phyloP scores from a whole-genome alignment of 768 basidiomycete genomes.

The Boletus pseudopeckii region DNA sequence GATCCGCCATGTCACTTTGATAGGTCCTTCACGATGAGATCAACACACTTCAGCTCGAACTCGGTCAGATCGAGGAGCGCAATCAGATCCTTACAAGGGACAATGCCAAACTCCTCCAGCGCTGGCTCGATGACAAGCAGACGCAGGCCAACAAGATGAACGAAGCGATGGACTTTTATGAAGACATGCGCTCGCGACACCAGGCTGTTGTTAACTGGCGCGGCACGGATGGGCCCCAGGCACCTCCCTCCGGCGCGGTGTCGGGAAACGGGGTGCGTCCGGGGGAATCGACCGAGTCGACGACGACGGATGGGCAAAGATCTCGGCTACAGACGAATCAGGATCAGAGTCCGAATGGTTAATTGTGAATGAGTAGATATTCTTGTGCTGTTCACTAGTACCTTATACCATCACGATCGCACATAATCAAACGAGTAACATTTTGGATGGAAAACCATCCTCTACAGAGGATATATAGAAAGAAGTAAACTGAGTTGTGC shows the following conservation, averaged over 20 bases:
- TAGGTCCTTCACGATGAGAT: conserved; percentile 96
- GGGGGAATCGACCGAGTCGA: conserved; percentile 35
- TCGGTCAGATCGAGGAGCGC: conserved; percentile 83
- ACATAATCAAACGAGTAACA: conserved; percentile 18
- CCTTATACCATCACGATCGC: conserved; percentile 11
- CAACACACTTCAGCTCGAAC: conserved; percentile 85
- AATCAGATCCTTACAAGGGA: conserved; percentile 86
- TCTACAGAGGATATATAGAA: conserved; percentile 32
- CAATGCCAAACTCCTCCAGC: conserved; percentile 91
- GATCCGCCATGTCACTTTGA: conserved; percentile 5
- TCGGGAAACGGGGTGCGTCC: conserved; percentile 45
- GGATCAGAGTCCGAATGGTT: conserved; percentile 93
- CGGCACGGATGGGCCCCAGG: conserved; percentile 35
- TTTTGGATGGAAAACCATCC: conserved; percentile 29
- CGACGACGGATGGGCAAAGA: conserved; percentile 65
- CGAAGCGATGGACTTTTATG: conserved; percentile 86
- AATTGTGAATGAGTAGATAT: conserved; percentile 52
- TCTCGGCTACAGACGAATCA: conserved; percentile 65
- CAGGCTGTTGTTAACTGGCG: conserved; percentile 60
- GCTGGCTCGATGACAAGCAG: conserved; percentile 96
- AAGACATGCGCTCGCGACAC: conserved; percentile 76
- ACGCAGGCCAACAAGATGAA: conserved; percentile 93
- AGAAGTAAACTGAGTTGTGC: conserved; percentile 18
- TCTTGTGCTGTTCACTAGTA: conserved; percentile 9
- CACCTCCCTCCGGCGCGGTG: conserved; percentile 36